Evolutionary conservation across 2,329 filamentous ascomycete genomes (phyloP).

Genomic region (Aureobasidium namibiae): DNA sequence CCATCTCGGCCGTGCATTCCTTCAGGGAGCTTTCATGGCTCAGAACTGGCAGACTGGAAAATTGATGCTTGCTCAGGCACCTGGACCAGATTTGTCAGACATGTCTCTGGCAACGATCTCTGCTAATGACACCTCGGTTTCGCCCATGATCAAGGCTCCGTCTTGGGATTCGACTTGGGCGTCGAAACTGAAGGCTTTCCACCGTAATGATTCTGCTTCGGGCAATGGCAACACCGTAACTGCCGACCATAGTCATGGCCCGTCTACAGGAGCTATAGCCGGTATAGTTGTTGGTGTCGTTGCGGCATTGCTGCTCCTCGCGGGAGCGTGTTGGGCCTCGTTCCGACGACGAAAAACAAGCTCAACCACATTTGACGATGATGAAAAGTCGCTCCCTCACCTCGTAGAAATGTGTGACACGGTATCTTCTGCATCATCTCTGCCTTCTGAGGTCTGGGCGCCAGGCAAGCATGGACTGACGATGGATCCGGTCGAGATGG

Average conservation of each 20-base stretch:
- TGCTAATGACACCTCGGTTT: constrained; percentile 7
- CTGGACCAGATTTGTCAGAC: not conserved
- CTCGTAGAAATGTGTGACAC: not conserved
- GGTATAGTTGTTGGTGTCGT: constrained; percentile 30
- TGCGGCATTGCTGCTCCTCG: not conserved
- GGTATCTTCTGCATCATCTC: not conserved
- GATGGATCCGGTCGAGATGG: not conserved
- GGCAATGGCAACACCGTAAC: not conserved
- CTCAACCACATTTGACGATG: too few species aligned
- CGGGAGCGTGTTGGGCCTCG: not conserved
- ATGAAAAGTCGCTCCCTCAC: not conserved
- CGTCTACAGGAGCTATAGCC: constrained; percentile 27
- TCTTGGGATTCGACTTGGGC: not conserved
- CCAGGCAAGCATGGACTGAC: not conserved
- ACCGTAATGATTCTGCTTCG: not conserved
- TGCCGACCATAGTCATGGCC: not conserved
- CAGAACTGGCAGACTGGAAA: not conserved
- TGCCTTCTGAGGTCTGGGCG: not conserved
- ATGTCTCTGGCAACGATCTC: not conserved
- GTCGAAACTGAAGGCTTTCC: not conserved
- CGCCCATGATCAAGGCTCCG: constrained; percentile 7
- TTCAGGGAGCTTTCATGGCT: not conserved
- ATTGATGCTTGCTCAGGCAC: not conserved
- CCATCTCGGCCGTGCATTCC: constrained; percentile 7
- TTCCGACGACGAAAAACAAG: not conserved